Evolutionary conservation across 805 yeast species (phyloP).

Genomic region (Pichia nanzhaoensis): DNA sequence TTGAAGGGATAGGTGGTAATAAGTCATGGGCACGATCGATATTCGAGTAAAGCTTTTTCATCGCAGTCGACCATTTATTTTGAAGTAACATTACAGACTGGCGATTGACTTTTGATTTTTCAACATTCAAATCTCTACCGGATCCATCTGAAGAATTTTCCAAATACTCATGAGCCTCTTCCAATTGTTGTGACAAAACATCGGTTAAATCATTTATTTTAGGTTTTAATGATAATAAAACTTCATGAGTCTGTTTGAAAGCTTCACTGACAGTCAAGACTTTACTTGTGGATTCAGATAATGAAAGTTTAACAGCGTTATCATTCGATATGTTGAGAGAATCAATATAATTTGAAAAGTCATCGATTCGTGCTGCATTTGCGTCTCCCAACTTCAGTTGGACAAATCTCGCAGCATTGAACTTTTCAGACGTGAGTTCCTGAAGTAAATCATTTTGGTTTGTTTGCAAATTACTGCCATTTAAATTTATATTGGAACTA

Average conservation of each 20-base stretch:
- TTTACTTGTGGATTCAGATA: slow-evolving; percentile 57
- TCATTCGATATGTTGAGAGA: slow-evolving; percentile 33
- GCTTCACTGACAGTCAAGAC: slow-evolving; percentile 55
- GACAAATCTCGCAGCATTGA: slow-evolving; percentile 44
- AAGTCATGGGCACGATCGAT: slow-evolving; percentile 89
- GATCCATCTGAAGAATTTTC: not conserved
- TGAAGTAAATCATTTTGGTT: slow-evolving; percentile 18
- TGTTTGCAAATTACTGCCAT: not conserved
- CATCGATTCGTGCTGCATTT: slow-evolving; percentile 65
- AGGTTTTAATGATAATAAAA: slow-evolving; percentile 53
- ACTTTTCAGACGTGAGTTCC: slow-evolving; percentile 34
- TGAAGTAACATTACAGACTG: slow-evolving; percentile 67
- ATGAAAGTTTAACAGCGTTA: slow-evolving; percentile 49
- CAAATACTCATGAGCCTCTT: slow-evolving; percentile 21
- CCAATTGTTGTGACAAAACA: slow-evolving; percentile 41
- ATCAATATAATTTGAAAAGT: slow-evolving; percentile 37
- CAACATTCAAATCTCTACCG: not conserved
- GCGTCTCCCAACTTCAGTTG: slow-evolving; percentile 51
- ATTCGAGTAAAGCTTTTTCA: slow-evolving; percentile 63
- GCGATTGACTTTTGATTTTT: slow-evolving; percentile 43
- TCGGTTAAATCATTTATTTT: slow-evolving; percentile 54
- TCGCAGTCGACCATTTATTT: slow-evolving; percentile 72
- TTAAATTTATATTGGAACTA: not conserved
- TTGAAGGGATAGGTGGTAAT: slow-evolving; percentile 66
- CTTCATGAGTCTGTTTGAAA: slow-evolving; percentile 56